A percentile compares a stretch with the other conserved stretches of the same genome.
These are phyloP conservation scores for Brassica nigra DNA, from an alignment of 345 rosid species.

Conservation along the genomic window DNA sequence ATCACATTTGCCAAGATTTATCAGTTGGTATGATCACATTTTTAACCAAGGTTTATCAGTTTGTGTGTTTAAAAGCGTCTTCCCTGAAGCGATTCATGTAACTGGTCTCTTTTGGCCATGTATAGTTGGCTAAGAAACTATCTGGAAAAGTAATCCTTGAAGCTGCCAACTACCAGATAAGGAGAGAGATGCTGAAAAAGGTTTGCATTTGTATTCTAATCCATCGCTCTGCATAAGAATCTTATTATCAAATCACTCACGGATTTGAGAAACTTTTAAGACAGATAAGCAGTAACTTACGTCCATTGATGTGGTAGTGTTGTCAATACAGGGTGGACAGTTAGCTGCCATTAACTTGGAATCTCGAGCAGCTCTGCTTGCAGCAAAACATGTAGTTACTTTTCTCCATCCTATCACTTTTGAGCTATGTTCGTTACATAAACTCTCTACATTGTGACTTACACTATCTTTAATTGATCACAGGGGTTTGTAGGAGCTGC, in stretches of 20 bases:
- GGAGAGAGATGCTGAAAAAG: constrained; percentile 74
- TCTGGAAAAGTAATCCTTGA: constrained; percentile 67
- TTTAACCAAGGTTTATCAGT: constrained; percentile 59
- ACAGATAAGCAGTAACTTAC: background rate
- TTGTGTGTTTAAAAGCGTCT: constrained; percentile 21
- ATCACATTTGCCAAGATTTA: constrained; percentile 71
- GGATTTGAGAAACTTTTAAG: background rate
- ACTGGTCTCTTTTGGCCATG: constrained; percentile 26
- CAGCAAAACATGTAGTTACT: constrained; percentile 70
- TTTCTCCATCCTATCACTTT: background rate
- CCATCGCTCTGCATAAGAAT: background rate
- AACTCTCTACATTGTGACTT: background rate
- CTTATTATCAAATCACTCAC: background rate
- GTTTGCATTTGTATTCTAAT: constrained; percentile 40
- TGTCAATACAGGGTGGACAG: constrained; percentile 65
- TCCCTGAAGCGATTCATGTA: constrained; percentile 9
- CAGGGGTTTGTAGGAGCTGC: constrained; percentile 93
- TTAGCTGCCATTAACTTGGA: constrained; percentile 73
- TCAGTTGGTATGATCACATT: constrained; percentile 76
- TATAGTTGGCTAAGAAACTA: constrained; percentile 64
- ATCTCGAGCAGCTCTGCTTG: constrained; percentile 84
- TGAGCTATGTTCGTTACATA: constrained; percentile 5
- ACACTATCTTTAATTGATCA: constrained; percentile 16
- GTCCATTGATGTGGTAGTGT: background rate
- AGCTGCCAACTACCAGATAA: constrained; percentile 87